Conservation (phyloP, 1,284 basidiomycete genomes). For the Coniferiporia sulphurascens region DNA sequence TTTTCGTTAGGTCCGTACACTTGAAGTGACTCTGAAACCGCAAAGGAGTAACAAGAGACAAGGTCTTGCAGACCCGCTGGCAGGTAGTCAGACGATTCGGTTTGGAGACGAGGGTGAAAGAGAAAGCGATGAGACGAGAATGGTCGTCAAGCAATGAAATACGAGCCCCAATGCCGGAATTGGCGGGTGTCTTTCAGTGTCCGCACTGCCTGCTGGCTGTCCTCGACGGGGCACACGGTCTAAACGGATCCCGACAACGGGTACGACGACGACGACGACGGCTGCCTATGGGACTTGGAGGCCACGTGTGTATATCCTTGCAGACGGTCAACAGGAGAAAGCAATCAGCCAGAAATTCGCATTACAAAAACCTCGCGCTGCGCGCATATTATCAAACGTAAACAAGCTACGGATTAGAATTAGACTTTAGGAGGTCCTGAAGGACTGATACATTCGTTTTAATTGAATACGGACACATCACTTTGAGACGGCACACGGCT, state of each 20-base stretch:
- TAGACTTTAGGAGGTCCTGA: not conserved
- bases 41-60: too few relatives aligned
- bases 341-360: not conserved
- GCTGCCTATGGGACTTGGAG: not conserved
- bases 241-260: not conserved
- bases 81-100: too few relatives aligned
- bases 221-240: not conserved
- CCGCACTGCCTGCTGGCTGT: not conserved
- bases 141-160: not conserved
- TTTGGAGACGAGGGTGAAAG: not conserved
- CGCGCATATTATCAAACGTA: not conserved
- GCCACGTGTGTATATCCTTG: not conserved
- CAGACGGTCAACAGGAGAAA: not conserved
- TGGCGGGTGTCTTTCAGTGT: too few relatives aligned
- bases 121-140: not conserved
- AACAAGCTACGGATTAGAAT: not conserved
- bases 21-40: too few relatives aligned
- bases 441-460: not conserved
- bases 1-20: not conserved
- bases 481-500: not conserved
- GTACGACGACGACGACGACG: not conserved
- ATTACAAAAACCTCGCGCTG: not conserved
- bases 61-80: too few relatives aligned
- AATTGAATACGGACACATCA: not conserved
- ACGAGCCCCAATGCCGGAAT: too few relatives aligned